Evolutionary conservation across 1,284 basidiomycete species (phyloP).

Genomic region (Phaffia rhodozyma): DNA sequence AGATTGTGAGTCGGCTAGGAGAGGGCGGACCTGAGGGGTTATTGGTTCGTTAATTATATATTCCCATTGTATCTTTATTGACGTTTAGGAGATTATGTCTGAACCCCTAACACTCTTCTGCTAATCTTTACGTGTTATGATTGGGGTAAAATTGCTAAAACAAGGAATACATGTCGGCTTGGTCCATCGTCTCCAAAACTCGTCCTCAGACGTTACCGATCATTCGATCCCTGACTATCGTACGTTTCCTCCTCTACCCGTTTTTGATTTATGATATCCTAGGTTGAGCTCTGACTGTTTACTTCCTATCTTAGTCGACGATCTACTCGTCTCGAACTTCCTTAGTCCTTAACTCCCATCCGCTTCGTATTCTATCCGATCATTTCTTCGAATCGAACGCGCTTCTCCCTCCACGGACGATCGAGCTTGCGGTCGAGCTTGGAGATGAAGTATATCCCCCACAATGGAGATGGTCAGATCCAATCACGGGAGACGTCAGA

Average conservation of each 20-base stretch:
- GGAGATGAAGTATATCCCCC: slow-evolving; percentile 1
- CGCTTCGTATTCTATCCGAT: slow-evolving; percentile 6
- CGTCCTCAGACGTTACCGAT: slow-evolving; percentile 1
- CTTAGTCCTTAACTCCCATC: slow-evolving; percentile 2
- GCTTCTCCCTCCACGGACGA: background rate
- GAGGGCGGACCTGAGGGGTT: background rate
- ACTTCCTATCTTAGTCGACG: slow-evolving; percentile 11
- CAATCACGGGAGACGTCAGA: background rate
- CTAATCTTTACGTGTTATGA: too few species aligned
- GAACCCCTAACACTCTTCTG: too few species aligned
- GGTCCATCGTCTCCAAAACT: background rate
- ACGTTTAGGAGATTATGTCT: background rate
- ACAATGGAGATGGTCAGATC: background rate
- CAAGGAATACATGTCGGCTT: background rate
- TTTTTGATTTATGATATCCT: background rate
- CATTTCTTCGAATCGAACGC: slow-evolving; percentile 5
- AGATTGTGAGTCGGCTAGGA: slow-evolving; percentile 42
- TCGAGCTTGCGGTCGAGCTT: slow-evolving; percentile 5
- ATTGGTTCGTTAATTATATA: too few species aligned
- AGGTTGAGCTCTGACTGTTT: background rate
- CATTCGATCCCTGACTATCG: slow-evolving; percentile 11
- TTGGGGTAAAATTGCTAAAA: background rate
- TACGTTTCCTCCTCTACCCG: background rate
- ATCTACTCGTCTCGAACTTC: slow-evolving; percentile 1
- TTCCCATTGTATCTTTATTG: too few species aligned